Conservation (phyloP, 768 basidiomycete genomes). For the Rossbeevera mucosa region DNA sequence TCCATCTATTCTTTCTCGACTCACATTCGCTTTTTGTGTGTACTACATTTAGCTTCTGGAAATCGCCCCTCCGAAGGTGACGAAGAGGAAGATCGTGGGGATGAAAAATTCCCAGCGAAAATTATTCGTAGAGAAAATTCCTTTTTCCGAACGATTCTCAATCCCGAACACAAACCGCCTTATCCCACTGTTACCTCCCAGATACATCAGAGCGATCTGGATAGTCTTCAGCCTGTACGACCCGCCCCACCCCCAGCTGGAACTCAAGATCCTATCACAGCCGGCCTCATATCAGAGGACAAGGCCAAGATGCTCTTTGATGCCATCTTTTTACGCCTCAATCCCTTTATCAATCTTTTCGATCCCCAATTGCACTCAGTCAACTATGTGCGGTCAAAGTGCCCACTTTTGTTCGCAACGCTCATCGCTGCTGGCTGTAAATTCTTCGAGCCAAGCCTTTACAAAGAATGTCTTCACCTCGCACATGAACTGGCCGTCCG, state of each 20-base stretch:
- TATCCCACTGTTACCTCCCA: constrained; percentile 26
- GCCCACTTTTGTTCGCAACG: constrained; percentile 79
- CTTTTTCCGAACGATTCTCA: constrained; percentile 81
- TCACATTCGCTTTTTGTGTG: constrained; percentile 1
- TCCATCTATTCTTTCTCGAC: neutral
- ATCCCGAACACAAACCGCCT: constrained; percentile 55
- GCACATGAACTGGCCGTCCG: constrained; percentile 70
- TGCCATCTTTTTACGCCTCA: constrained; percentile 74
- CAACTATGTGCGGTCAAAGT: constrained; percentile 72
- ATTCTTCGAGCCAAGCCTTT: constrained; percentile 70
- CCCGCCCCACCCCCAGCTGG: constrained; percentile 36
- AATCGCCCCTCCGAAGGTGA: constrained; percentile 37
- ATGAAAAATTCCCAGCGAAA: constrained; percentile 71
- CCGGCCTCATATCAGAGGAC: constrained; percentile 64
- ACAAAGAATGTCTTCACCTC: constrained; percentile 63
- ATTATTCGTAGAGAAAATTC: constrained; percentile 73
- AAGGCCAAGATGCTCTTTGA: constrained; percentile 74
- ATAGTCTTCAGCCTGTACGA: constrained; percentile 33
- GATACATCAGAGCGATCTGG: constrained; percentile 32
- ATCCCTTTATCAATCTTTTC: constrained; percentile 86
- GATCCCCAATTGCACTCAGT: constrained; percentile 84
- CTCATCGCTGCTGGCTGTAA: constrained; percentile 82
- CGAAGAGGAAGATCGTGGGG: constrained; percentile 64
- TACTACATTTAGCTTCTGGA: constrained; percentile 18
- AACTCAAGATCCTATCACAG: constrained; percentile 63